Conservation (phyloP, 345 rosid genomes). For the Camelina sativa region DNA sequence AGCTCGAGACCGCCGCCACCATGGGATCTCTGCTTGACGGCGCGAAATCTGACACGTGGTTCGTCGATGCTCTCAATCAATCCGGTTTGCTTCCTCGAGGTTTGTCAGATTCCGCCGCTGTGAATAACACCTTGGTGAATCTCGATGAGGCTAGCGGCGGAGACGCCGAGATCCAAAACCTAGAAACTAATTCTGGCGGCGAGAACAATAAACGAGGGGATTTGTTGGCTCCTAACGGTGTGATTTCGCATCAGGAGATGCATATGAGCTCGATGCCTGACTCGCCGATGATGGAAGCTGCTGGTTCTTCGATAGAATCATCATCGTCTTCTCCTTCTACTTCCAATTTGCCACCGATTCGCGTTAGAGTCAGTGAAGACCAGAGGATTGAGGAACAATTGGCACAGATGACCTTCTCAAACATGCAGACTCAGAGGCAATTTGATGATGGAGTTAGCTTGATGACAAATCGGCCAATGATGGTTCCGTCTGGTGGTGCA, state of each 20-base stretch:
- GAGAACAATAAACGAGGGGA: slow-evolving; percentile 46
- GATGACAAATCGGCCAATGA: slow-evolving; percentile 42
- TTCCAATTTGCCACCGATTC: slow-evolving; percentile 69
- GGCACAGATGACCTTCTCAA: slow-evolving; percentile 54
- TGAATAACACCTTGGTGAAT: slow-evolving; percentile 55
- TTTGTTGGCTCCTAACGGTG: neutral
- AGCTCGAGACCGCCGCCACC: slow-evolving; percentile 72
- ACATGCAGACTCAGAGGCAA: slow-evolving; percentile 46
- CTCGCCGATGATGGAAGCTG: slow-evolving; percentile 60
- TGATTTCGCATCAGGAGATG: slow-evolving; percentile 48
- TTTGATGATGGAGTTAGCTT: slow-evolving; percentile 47
- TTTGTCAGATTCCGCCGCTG: slow-evolving; percentile 65
- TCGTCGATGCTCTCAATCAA: slow-evolving; percentile 80
- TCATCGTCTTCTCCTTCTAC: slow-evolving; percentile 74
- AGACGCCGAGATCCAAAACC: slow-evolving; percentile 36
- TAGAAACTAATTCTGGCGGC: slow-evolving; percentile 26
- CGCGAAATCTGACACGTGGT: slow-evolving; percentile 81
- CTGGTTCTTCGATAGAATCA: slow-evolving; percentile 57
- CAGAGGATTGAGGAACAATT: slow-evolving; percentile 66
- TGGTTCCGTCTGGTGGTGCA: slow-evolving; percentile 34
- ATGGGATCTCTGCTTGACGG: slow-evolving; percentile 73
- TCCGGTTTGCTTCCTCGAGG: slow-evolving; percentile 67
- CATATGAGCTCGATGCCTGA: slow-evolving; percentile 58
- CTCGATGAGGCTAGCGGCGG: slow-evolving; percentile 49
- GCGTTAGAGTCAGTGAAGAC: slow-evolving; percentile 53